Percentiles rank a stretch among this genome's conserved stretches.
Conservation (phyloP, 2,329 filamentous ascomycete genomes). For the Hypoxylon sp. region DNA sequence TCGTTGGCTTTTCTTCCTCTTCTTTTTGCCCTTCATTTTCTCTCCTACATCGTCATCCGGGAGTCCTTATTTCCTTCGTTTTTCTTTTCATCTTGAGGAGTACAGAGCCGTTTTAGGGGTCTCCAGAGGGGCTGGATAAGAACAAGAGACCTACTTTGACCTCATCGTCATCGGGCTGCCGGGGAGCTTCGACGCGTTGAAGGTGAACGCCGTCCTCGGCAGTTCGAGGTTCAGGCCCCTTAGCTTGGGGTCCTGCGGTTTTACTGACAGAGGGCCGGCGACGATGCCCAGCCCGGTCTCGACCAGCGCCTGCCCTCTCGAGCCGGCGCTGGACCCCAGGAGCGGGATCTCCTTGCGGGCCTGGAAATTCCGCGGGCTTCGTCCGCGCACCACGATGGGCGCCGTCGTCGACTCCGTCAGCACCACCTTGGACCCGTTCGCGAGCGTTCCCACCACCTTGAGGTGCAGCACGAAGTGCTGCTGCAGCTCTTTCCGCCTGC, state of each 20-base stretch:
- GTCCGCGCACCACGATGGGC: conserved; percentile 90
- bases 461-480: conserved; percentile 93
- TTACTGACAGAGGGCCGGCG: conserved; percentile 62
- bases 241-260: conserved; percentile 62
- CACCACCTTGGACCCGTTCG: conserved; percentile 82
- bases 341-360: conserved; percentile 92
- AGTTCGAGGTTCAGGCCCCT: conserved; percentile 62
- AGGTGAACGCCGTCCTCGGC: conserved; percentile 65
- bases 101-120: neutral
- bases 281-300: conserved; percentile 69
- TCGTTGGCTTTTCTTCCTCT: neutral
- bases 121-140: conserved; percentile 1
- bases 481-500: conserved; percentile 90
- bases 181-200: conserved; percentile 64
- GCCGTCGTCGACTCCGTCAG: conserved; percentile 86
- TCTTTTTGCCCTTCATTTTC: neutral
- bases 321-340: conserved; percentile 76
- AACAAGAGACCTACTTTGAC: conserved; percentile 61
- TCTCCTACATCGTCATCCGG: neutral
- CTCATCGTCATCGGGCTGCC: conserved; percentile 63
- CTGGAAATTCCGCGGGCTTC: conserved; percentile 94
- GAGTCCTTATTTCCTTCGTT: too few relatives aligned
- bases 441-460: conserved; percentile 83
- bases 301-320: conserved; percentile 78
- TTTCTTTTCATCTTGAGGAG: too few relatives aligned